phyloP scores from a whole-genome alignment of 202 grass and related monocot genomes.

The Carex sylvatica region DNA sequence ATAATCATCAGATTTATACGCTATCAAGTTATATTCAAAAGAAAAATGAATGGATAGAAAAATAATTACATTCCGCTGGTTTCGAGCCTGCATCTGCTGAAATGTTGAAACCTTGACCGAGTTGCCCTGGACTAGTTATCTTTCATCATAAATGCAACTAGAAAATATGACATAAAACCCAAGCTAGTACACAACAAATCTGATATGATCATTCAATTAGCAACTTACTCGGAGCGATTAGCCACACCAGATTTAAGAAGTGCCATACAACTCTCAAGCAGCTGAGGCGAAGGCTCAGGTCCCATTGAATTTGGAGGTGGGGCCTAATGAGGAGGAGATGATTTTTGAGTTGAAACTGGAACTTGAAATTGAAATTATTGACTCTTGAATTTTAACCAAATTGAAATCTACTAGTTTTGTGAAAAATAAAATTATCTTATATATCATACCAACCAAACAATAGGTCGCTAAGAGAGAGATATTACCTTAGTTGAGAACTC shows the following conservation, averaged over 20 bases:
- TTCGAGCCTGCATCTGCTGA: constrained; percentile 72
- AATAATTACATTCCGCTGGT: constrained; percentile 61
- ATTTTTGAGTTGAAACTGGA: too few relatives aligned
- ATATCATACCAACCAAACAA: too few relatives aligned
- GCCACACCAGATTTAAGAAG: constrained; percentile 55
- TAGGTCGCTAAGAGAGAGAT: too few relatives aligned
- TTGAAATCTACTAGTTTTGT: too few relatives aligned
- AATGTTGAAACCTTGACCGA: constrained; percentile 53
- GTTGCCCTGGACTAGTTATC: constrained; percentile 50
- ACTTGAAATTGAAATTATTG: too few relatives aligned
- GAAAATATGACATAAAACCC: too few relatives aligned
- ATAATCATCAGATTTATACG: constrained; percentile 9
- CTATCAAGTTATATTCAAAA: constrained; percentile 14
- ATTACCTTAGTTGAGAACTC: too few relatives aligned
- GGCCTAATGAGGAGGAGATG: too few relatives aligned
- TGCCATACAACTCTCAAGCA: constrained; percentile 57
- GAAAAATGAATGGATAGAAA: background rate
- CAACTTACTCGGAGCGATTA: constrained; percentile 52
- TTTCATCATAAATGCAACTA: constrained; percentile 27
- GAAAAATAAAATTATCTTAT: too few relatives aligned
- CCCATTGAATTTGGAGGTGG: constrained; percentile 46
- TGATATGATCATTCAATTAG: background rate
- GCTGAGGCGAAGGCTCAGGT: constrained; percentile 55
- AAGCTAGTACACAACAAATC: background rate
- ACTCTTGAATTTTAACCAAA: too few relatives aligned